Percentiles rank a stretch among this genome's conserved stretches.
Evolutionary conservation across 257 asterid genomes (phyloP).

Genomic region (Ophiorrhiza pumila): DNA sequence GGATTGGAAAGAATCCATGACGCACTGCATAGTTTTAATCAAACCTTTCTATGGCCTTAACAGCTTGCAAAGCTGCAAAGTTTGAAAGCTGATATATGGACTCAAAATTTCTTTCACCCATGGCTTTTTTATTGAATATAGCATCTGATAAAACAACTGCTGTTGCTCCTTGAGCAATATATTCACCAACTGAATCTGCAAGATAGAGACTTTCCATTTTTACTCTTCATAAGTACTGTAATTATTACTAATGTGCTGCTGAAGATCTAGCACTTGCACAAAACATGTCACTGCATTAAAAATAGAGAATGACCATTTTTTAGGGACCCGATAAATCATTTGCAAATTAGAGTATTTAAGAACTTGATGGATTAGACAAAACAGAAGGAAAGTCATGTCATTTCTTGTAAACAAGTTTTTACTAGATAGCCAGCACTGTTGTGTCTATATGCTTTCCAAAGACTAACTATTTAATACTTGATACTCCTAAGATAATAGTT

Average conservation of each 20-base stretch:
- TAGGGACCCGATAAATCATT: neutral
- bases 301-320: neutral
- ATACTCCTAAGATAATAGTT: no score
- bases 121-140: conserved; percentile 63
- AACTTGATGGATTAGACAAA: neutral
- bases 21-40: neutral
- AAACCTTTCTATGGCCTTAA: conserved; percentile 47
- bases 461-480: no score
- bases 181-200: conserved; percentile 54
- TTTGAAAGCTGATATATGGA: conserved; percentile 47
- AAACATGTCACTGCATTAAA: neutral
- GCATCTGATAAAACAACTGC: conserved; percentile 84
- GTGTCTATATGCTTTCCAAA: neutral
- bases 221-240: neutral
- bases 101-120: conserved; percentile 39
- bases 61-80: conserved; percentile 46
- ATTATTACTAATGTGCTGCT: neutral
- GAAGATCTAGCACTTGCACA: neutral
- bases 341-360: neutral
- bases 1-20: neutral
- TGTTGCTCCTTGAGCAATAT: conserved; percentile 66
- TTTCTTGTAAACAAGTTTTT: neutral
- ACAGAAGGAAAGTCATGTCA: neutral
- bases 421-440: neutral
- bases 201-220: neutral